These are phyloP conservation scores for Vararia minispora DNA, from an alignment of 768 basidiomycete species.

Conservation along the genomic window DNA sequence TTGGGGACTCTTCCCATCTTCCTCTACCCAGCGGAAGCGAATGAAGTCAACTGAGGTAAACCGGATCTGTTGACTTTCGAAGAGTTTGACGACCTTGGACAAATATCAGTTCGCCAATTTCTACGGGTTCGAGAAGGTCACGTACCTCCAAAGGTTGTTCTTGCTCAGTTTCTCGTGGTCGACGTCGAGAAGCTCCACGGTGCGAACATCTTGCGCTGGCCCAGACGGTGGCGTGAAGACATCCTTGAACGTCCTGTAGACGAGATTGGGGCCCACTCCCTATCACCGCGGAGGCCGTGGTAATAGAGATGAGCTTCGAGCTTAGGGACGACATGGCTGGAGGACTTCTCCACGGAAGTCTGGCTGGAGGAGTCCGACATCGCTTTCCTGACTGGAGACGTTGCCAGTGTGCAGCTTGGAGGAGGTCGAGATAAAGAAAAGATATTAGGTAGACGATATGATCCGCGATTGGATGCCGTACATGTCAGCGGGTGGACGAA, in stretches of 20 bases:
- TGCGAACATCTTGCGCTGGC: slow-evolving; percentile 19
- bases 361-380: too few species aligned
- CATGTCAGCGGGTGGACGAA: too few species aligned
- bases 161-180: slow-evolving; percentile 20
- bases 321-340: slow-evolving; percentile 16
- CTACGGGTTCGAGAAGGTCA: slow-evolving; percentile 15
- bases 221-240: slow-evolving; percentile 21
- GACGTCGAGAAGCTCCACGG: slow-evolving; percentile 22
- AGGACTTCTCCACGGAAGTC: slow-evolving; percentile 6
- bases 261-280: slow-evolving; percentile 23
- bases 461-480: too few species aligned
- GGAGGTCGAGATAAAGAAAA: too few species aligned
- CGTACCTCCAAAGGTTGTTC: slow-evolving; percentile 17
- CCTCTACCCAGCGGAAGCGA: slow-evolving; percentile 10
- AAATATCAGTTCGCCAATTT: slow-evolving; percentile 11
- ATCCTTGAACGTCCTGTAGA: slow-evolving; percentile 26
- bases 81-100: slow-evolving; percentile 10
- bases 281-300: slow-evolving; percentile 19
- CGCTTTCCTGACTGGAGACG: too few species aligned
- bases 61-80: slow-evolving; percentile 8
- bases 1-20: slow-evolving; percentile 1
- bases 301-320: slow-evolving; percentile 24
- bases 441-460: too few species aligned
- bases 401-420: too few species aligned
- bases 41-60: slow-evolving; percentile 12